Conservation (phyloP, 1,284 basidiomycete species). For the Trichosporon sp. region DNA sequence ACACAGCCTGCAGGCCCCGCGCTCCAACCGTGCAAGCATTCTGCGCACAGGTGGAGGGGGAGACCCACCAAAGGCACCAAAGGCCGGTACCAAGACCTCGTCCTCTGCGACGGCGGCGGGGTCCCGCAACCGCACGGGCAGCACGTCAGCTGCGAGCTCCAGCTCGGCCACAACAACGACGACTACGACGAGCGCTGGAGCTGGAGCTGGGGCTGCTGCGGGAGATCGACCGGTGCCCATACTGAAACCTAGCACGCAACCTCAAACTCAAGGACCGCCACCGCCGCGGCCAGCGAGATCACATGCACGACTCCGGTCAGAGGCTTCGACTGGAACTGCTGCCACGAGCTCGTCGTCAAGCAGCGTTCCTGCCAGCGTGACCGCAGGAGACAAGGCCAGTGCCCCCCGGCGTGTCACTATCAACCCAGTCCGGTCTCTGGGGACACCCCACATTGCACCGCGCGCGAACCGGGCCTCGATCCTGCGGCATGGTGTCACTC, state of each 20-base stretch:
- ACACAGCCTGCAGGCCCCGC: constrained; percentile 28
- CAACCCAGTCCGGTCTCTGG: background rate
- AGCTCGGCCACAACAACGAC: background rate
- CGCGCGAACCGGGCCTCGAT: background rate
- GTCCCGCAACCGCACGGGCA: background rate
- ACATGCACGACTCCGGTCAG: background rate
- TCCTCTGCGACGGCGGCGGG: background rate
- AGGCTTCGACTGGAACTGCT: background rate
- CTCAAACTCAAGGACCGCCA: constrained; percentile 1
- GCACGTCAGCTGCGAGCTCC: background rate
- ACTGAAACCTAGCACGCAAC: constrained; percentile 1
- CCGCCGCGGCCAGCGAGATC: background rate
- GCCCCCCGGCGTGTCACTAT: background rate
- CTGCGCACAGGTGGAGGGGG: constrained; percentile 23
- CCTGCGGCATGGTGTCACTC: background rate
- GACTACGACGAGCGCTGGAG: background rate
- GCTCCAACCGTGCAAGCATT: constrained; percentile 37
- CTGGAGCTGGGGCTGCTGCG: background rate
- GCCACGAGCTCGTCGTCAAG: background rate
- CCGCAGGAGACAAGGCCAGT: background rate
- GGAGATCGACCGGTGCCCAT: background rate
- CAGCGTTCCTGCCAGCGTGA: background rate
- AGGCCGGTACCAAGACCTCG: background rate
- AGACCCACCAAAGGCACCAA: background rate
- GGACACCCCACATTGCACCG: background rate